These are phyloP conservation scores for Ophiostoma ips DNA, from an alignment of 2,329 filamentous ascomycete genomes.

Conservation along the genomic window DNA sequence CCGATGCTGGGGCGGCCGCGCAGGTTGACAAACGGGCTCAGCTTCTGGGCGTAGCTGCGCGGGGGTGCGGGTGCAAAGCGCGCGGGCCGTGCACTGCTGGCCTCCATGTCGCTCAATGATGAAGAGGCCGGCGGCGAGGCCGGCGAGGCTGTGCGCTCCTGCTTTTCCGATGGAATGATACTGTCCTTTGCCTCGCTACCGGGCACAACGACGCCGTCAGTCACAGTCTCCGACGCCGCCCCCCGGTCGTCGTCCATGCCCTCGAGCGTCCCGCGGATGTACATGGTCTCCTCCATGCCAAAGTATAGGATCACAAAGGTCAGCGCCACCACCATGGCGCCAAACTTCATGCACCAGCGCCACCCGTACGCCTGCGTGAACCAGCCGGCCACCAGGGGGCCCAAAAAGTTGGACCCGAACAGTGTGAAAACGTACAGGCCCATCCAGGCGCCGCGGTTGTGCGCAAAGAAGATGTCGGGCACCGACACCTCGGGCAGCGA, in stretches of 20 bases:
- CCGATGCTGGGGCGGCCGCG: conserved; percentile 13
- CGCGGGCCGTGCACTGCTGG: background rate
- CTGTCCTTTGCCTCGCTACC: background rate
- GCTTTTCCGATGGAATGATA: background rate
- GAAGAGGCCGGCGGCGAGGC: no score
- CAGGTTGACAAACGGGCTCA: background rate
- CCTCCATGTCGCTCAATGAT: background rate
- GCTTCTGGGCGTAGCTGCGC: conserved; percentile 1
- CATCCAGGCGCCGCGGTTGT: conserved; percentile 24
- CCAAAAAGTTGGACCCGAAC: conserved; percentile 30
- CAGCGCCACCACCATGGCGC: conserved; percentile 36
- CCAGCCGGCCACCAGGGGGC: conserved; percentile 34
- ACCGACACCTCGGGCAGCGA: conserved; percentile 28
- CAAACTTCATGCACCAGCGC: conserved; percentile 38
- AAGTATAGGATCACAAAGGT: conserved; percentile 40
- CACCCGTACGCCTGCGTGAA: conserved; percentile 34
- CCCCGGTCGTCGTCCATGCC: conserved; percentile 18
- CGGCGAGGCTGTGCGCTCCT: background rate
- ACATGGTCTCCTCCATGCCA: conserved; percentile 48
- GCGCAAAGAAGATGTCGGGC: conserved; percentile 16
- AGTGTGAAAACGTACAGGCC: conserved; percentile 29
- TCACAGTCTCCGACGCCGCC: background rate
- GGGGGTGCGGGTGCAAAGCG: background rate
- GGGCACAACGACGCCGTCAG: background rate
- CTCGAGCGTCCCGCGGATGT: conserved; percentile 25